Base-by-base conservation (phyloP, 2,329 filamentous ascomycete species). In the Zopfia rhizophila region DNA sequence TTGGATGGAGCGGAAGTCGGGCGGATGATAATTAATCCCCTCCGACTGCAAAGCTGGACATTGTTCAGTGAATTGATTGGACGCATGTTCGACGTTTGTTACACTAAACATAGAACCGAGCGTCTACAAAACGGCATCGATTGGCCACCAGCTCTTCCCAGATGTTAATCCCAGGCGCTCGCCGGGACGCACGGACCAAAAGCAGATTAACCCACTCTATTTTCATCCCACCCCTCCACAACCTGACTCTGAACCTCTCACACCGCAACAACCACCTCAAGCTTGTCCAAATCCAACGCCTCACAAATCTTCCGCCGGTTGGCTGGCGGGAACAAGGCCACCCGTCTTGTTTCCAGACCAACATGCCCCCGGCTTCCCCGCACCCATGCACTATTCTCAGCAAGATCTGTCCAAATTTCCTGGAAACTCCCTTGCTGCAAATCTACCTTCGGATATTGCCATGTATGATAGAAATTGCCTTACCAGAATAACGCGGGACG, bases 21-120 rank as follows among this genome's bases (percentile, higher is more conserved):
- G 30, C 30, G 60, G 58, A 55, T 52, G 38, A 64, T 58, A 37
- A 51, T 58, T 60, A 27, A 51, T 57, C 63, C 58, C 24, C 16
- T 32, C 56, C 60, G 58, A 43, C 27, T 21, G 51, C 55, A 53
- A 57, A 38, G 47, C 28, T 31, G n/a, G 29, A 14, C 47, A 28
- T 31, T 35, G 25, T 11, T 18, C 38, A 21, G 23, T 6, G 14
- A 16, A n/a, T 25, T 51, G 45, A 68, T 66, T 69, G 65, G 64
- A 19, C 35, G 17, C 25, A 22, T 38, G 25, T 45, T 40, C n/a
- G 22, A 23, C 37, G 37, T 42, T 38, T 38, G 52, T 55, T 43
- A 48, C 39, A 52, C 51, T 35, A 50, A 60, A 39, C 53, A 48
- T 53, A 56, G n/a, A n/a, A 38, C 28, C 27, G 14, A 32, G 52